A percentile compares a stretch with the other conserved stretches of the same genome.
These are phyloP conservation scores for Brachypodium distachyon DNA, from an alignment of 202 grass and related monocot genomes.

Conservation along the genomic window DNA sequence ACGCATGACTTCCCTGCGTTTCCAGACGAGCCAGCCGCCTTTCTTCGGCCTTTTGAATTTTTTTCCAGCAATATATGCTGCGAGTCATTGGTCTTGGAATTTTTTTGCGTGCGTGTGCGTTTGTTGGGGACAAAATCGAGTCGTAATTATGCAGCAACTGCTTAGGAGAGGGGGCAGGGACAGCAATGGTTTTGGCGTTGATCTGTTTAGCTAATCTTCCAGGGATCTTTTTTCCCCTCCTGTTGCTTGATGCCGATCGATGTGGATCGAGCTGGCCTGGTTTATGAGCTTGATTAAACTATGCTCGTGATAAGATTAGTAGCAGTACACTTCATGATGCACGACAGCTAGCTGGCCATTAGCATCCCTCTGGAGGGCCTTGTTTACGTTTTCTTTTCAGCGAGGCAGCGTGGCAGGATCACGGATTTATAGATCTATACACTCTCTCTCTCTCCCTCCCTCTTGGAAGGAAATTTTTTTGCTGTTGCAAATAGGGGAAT, in stretches of 20 bases:
- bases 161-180: not conserved
- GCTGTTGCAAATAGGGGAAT: not conserved
- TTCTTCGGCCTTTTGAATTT: too few relatives aligned
- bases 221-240: not conserved
- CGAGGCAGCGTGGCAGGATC: not conserved
- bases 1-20: too few relatives aligned
- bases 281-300: conserved; percentile 5
- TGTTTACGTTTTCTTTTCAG: not conserved
- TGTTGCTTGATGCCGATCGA: conserved; percentile 28
- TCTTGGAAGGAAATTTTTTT: not conserved
- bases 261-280: conserved; percentile 16
- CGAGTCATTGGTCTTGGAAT: not conserved
- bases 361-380: conserved; percentile 1
- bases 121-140: not conserved
- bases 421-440: not conserved
- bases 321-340: too few relatives aligned
- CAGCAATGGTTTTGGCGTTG: conserved; percentile 23
- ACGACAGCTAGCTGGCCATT: conserved; percentile 13
- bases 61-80: too few relatives aligned
- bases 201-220: not conserved
- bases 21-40: too few relatives aligned
- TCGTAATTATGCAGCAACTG: not conserved
- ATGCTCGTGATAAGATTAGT: conserved; percentile 19
- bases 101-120: not conserved
- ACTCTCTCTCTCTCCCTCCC: not conserved